These are phyloP conservation scores for Blastocystis sp. DNA, from an alignment of 352 stramenopile genomes.

Conservation along the genomic window DNA sequence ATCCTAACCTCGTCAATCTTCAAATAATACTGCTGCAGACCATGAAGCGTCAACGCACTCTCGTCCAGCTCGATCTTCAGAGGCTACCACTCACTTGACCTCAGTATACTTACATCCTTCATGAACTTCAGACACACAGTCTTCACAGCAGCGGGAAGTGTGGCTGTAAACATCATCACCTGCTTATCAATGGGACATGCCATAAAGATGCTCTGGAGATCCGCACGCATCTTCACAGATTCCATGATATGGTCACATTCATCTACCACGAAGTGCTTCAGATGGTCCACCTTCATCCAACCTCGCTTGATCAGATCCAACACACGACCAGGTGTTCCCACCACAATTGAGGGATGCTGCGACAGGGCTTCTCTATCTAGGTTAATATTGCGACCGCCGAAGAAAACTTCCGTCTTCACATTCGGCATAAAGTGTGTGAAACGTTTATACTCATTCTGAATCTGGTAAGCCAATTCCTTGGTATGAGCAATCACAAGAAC, in stretches of 20 bases:
- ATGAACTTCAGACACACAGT: conserved; percentile 98
- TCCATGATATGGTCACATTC: conserved; percentile 99
- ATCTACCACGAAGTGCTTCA: conserved; percentile 99
- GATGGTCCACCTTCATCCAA: conserved; percentile 90
- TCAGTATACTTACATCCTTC: conserved; percentile 65
- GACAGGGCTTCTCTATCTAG: conserved; percentile 4
- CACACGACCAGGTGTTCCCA: conserved; percentile 92
- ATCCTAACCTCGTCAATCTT: conserved; percentile 84
- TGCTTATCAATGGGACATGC: conserved; percentile 98
- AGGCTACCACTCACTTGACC: conserved; percentile 69
- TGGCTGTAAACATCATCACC: conserved; percentile 97
- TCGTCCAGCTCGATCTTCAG: conserved; percentile 99
- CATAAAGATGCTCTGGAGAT: conserved; percentile 98
- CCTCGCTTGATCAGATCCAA: conserved; percentile 71
- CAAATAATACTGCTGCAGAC: conserved; percentile 98
- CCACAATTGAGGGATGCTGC: conserved; percentile 82
- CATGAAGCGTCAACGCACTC: conserved; percentile 97
- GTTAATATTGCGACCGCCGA: conserved; percentile 64
- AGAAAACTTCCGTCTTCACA: conserved; percentile 82
- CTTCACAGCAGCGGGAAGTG: conserved; percentile 94
- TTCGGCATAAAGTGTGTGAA: conserved; percentile 94
- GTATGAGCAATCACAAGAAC: conserved; percentile 98
- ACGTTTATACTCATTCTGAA: conserved; percentile 96
- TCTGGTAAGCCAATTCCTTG: conserved; percentile 98
- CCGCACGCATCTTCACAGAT: conserved; percentile 92